Base-by-base conservation (phyloP, 2,329 filamentous ascomycete genomes). In the Fusarium phyllophilum region DNA sequence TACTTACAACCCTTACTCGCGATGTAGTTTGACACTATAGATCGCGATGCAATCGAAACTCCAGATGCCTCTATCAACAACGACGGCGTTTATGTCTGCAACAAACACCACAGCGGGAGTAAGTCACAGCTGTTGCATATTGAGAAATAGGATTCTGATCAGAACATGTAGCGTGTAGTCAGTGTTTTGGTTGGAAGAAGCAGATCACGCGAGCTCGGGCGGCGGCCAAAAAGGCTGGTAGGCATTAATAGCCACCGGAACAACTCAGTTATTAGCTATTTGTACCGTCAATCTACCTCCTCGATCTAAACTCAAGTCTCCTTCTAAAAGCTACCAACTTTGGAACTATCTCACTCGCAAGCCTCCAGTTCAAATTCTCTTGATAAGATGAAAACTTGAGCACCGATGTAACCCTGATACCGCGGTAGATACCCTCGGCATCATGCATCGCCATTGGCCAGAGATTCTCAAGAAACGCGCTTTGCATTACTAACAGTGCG, bases 401-500 rank as follows among this genome's bases (percentile, higher is more conserved):
- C 8, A 74, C 68, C 0, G 55, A 26, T 0, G 48, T 46, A 7
- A 61, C 24, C 10, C 38, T 61, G 2, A 66, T 66, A 1, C 78
- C 78, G n/a, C 59, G 52, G 20, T 79, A 79, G 0, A 76, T 44
- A 4, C 39, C 33, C 8, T 66, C 46, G 3, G 72, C 56, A 13
- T 78, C 63, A 22, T 68, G 52, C 73, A 78, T 73, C 3, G 72
- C 75, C 38, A 76, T 55, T 2, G 77, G 77, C 78, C 78, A 79
- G 5, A 78, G 51, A 8, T 74, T 45, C 12, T 36, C n/a, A 10
- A 75, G 68, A 4, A 38, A 38, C 0, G 66, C 62, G 11, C 64
- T 70, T 58, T 77, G 74, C 10, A 60, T 75, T 5, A 85, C 78
- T 4, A 86, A 73, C 17, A 84, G 78, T 3, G 78, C 73, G 1